Percentiles rank a stretch among this genome's conserved stretches.
phyloP scores from a whole-genome alignment of 2,329 filamentous ascomycete genomes.

The Pestalotiopsis sp. region DNA sequence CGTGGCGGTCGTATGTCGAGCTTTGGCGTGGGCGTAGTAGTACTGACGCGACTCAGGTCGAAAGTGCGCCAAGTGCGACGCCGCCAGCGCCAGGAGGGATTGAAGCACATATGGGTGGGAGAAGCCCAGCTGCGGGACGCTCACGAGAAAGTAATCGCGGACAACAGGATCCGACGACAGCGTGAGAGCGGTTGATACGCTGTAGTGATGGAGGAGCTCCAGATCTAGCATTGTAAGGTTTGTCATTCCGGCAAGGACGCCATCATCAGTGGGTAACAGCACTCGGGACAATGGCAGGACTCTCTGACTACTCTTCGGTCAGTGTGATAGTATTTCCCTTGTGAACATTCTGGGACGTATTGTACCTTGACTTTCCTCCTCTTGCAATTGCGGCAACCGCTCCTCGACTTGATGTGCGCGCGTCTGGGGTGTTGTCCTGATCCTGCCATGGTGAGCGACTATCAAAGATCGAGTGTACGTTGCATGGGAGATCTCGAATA shows the following conservation, averaged over 20 bases:
- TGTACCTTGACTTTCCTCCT: not conserved
- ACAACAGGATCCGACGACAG: slow-evolving; percentile 42
- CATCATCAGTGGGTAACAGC: too few relatives aligned
- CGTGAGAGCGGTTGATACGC: slow-evolving; percentile 49
- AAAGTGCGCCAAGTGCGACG: slow-evolving; percentile 48
- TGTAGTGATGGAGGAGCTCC: slow-evolving; percentile 56
- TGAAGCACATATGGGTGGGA: slow-evolving; percentile 49
- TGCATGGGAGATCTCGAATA: too few relatives aligned
- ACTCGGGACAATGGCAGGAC: too few relatives aligned
- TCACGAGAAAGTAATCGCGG: slow-evolving; percentile 47
- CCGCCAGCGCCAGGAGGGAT: slow-evolving; percentile 48
- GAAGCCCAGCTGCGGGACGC: slow-evolving; percentile 48
- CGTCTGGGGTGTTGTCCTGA: not conserved
- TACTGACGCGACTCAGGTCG: slow-evolving; percentile 36
- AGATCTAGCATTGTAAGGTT: slow-evolving; percentile 36
- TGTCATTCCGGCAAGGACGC: too few relatives aligned
- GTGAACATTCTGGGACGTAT: too few relatives aligned
- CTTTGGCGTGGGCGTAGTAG: slow-evolving; percentile 39
- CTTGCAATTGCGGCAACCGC: not conserved
- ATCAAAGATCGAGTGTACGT: too few relatives aligned
- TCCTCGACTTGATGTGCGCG: not conserved
- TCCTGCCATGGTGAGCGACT: too few relatives aligned
- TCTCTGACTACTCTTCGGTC: not conserved
- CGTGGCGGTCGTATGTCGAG: slow-evolving; percentile 36
- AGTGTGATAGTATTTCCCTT: too few relatives aligned